Base-by-base conservation (phyloP, 805 yeast genomes). In the Ogataea sp. region DNA sequence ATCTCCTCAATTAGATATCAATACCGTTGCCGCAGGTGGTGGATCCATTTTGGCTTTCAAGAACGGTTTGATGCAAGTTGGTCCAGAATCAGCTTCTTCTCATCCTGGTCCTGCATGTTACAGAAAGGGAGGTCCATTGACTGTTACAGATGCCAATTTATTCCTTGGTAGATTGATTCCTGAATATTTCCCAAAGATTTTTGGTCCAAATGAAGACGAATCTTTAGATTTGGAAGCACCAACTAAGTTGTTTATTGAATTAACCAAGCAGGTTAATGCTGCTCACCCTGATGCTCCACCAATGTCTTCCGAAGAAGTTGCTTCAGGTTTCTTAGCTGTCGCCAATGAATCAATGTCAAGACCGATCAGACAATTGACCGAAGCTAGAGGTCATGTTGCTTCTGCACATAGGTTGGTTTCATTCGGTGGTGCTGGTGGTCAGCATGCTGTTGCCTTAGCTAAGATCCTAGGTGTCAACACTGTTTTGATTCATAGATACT, bases 391-490 rank as follows among this genome's bases (percentile, higher is more conserved):
- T 4, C 77, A 78, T 52, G 68, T 73, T 33, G 70, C 78, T 1
- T 55, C 82, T 9, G 64, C 71, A 9, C 95, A 87, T 55, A 63
- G 80, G 41, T 61, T 87, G 43, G 94, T 87, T 1, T 73, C 90
- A 2, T 86, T 87, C 61, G 96, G 96, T 35, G 96, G 96, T 36
- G 95, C 95, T 20, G 96, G 96, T 39, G 96, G 96, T 9, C 96
- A 87, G 59, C 89, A 85, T 58, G 89, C 93, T 2, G 78, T 75
- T 36, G 78, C 83, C 8, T 78, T 87, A 25, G 95, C 95, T 1
- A 68, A 74, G 41, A 68, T 73, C 20, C 65, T 87, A 43, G 87
- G 87, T 6, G 82, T 87, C 35, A 56, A 66, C 10, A 73, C 75
- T 21, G 83, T 87, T 7, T 58, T 85, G 25, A 78, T 83, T 21